Evolutionary conservation across 176 grass and related monocot species (phyloP).

Genomic region (Aegilops speltoides): DNA sequence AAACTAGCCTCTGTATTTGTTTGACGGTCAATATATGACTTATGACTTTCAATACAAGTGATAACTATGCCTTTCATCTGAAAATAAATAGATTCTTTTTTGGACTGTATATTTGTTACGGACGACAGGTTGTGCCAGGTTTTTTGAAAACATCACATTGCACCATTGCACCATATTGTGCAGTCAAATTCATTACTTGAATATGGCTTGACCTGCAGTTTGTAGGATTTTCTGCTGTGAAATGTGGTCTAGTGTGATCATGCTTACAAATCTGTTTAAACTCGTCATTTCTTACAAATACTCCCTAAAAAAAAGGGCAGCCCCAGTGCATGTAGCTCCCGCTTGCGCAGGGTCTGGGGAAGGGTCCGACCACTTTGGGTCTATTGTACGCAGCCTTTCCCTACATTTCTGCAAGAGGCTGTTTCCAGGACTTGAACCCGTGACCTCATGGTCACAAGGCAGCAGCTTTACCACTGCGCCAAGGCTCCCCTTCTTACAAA

Average conservation of each 20-base stretch:
- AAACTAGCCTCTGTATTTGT: neutral
- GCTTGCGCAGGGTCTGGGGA: no score
- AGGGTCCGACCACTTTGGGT: no score
- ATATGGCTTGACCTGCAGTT: neutral
- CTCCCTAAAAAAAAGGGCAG: no score
- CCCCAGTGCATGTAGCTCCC: no score
- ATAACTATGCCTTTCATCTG: neutral
- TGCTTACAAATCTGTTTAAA: neutral
- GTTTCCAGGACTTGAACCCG: no score
- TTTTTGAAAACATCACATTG: neutral
- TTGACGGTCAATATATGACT: neutral
- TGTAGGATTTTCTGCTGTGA: neutral
- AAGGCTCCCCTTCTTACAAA: neutral
- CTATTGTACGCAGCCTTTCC: no score
- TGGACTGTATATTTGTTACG: no score
- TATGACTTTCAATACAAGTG: neutral
- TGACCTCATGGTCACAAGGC: no score
- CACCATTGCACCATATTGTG: neutral
- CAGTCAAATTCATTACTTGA: neutral
- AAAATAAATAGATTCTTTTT: neutral
- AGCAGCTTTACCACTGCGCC: no score
- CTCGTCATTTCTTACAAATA: neutral
- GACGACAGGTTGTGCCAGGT: neutral
- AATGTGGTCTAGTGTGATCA: neutral
- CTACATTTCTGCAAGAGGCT: no score